phyloP scores from a whole-genome alignment of 352 stramenopile species.

The Thalassiosira exigua region DNA sequence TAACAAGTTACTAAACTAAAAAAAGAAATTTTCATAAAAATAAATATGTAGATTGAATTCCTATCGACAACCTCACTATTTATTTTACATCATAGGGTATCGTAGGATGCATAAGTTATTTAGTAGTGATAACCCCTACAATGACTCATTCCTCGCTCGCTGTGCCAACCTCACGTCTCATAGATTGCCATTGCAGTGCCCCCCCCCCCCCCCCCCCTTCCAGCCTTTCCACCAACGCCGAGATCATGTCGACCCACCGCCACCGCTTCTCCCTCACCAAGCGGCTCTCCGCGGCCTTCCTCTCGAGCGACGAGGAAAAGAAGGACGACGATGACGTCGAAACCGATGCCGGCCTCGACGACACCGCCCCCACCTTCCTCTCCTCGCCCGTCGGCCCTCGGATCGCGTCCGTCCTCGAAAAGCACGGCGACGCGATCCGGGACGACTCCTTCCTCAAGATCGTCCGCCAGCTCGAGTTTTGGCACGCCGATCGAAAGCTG shows the following conservation, averaged over 20 bases:
- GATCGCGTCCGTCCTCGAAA: slow-evolving; percentile 39
- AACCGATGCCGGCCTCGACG: not conserved
- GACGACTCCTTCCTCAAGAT: slow-evolving; percentile 71
- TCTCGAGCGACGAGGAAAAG: slow-evolving; percentile 15
- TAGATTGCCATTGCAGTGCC: not conserved
- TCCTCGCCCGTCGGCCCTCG: slow-evolving; percentile 13
- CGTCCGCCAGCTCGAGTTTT: slow-evolving; percentile 66
- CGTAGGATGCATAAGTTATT: not conserved
- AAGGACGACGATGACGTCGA: not conserved
- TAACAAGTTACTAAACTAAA: no score
- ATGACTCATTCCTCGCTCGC: no score
- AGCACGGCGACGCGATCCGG: slow-evolving; percentile 34
- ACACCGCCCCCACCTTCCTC: slow-evolving; percentile 19
- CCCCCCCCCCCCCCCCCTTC: no score
- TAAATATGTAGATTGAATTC: no score
- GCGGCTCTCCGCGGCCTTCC: not conserved
- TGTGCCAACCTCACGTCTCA: no score
- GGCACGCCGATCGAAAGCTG: slow-evolving; percentile 38
- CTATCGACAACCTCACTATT: no score
- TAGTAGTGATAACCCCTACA: no score
- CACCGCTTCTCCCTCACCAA: not conserved
- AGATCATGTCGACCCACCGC: not conserved
- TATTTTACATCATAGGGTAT: not conserved
- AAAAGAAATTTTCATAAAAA: no score
- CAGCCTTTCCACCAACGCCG: no score